phyloP scores from a whole-genome alignment of 345 rosid species.

The Isatis tinctoria region DNA sequence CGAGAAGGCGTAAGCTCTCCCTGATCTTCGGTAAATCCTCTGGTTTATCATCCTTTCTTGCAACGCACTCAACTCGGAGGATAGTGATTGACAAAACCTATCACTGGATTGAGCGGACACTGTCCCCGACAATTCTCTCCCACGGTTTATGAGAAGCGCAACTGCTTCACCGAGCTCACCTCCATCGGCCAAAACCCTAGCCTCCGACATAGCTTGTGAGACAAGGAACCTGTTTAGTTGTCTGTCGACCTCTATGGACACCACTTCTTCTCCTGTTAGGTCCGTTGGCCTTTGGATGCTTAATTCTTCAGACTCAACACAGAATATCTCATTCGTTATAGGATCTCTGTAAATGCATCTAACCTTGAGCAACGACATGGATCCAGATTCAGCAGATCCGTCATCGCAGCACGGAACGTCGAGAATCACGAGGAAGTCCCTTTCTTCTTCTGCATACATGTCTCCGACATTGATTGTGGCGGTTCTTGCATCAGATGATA shows the following conservation, averaged over 20 bases:
- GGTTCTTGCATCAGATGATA: constrained; percentile 39
- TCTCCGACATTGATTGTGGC: constrained; percentile 73
- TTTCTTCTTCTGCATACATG: constrained; percentile 93
- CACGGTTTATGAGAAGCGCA: constrained; percentile 29
- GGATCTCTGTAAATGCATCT: constrained; percentile 61
- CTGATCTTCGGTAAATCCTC: constrained; percentile 27
- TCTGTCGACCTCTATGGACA: constrained; percentile 81
- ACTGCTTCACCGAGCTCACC: constrained; percentile 61
- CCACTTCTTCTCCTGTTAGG: constrained; percentile 40
- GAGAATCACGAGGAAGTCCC: constrained; percentile 72
- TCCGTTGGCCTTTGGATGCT: constrained; percentile 46
- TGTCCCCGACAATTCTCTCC: constrained; percentile 17
- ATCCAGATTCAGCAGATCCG: constrained; percentile 38
- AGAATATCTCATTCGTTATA: constrained; percentile 42
- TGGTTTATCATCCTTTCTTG: constrained; percentile 31
- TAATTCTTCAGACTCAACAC: constrained; percentile 46
- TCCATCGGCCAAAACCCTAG: constrained; percentile 69
- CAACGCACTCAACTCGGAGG: constrained; percentile 25
- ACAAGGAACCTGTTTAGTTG: constrained; percentile 77
- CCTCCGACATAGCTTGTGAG: constrained; percentile 74
- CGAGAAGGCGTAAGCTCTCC: constrained; percentile 26
- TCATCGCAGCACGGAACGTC: constrained; percentile 45
- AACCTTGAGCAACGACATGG: constrained; percentile 63
- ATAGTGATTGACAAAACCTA: constrained; percentile 11
- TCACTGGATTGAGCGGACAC: constrained; percentile 18